Evolutionary conservation across 2,329 filamentous ascomycete species (phyloP), one percentile per base, ranked within the genome.

Genomic region (Arthrobotrys sphaeroides): DNA sequence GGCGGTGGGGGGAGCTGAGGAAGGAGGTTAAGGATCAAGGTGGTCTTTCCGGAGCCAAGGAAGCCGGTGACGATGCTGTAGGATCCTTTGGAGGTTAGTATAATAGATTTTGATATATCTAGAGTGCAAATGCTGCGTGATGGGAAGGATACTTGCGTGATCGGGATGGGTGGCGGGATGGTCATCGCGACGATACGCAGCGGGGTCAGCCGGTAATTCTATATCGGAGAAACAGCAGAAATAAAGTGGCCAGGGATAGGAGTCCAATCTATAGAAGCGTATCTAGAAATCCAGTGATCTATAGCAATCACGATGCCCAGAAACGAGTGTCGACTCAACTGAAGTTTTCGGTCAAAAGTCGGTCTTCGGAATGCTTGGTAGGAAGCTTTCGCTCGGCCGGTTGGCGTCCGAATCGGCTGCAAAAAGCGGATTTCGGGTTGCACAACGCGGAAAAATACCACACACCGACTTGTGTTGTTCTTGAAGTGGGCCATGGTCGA

Each of bases 1-100:
- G 88, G 87, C 82, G 89, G 90, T 62, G 87, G 84, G n/a, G 90
- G 89, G 12, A 99, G 90, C 84, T 99, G 95, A 0, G 94, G 93
- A 78, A 98, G 87, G 10, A 99, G 90, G 83, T 95, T 95, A 77
- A 99, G 90, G 78, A 99, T 93, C 72, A 99, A 87, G 1, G 95
- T 98, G 1, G 95, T 99, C 84, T 98, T 98, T 73, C 95, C 95
- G 6, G 93, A 94, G 81, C 95, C 95, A 13, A 98, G 88, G 84
- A 98, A 99, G 82, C 95, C 95, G 3, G 95, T 99, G 62, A 99
- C 86, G 81, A 99, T 96, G 51, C 94, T 98, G 82, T 97, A 91
- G 3, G 94, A 93, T 78, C 4, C 6, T 12, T 6, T 10, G 26
- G 3, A 22, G 2, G 40, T 70, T 38, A 62, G 55, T 22, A 26